A percentile compares a stretch with the other conserved stretches of the same genome.
Conservation (phyloP, 441 rosid genomes). For the Cnidoscolus chayamansa region DNA sequence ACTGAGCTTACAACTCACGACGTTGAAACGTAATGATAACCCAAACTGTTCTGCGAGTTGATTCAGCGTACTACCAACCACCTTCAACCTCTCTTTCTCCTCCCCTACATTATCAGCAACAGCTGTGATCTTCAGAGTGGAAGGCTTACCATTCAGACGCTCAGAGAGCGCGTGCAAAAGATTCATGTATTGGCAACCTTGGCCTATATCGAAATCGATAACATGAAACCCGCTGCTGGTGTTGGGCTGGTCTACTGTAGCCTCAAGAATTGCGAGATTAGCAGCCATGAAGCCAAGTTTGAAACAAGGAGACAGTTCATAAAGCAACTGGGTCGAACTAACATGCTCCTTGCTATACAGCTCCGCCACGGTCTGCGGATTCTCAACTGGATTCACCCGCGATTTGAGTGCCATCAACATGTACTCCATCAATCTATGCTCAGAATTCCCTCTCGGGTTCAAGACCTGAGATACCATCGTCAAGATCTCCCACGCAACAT, state of each 20-base stretch:
- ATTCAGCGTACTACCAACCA: constrained; percentile 43
- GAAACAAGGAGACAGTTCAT: constrained; percentile 74
- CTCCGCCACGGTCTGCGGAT: constrained; percentile 50
- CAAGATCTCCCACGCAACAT: constrained; percentile 58
- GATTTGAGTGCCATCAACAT: constrained; percentile 58
- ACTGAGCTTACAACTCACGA: constrained; percentile 39
- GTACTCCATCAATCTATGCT: constrained; percentile 63
- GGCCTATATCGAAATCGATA: constrained; percentile 74
- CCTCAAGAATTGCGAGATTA: constrained; percentile 69
- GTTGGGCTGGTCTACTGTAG: constrained; percentile 39
- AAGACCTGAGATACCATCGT: constrained; percentile 47
- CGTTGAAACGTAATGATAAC: constrained; percentile 44
- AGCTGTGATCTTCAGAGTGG: constrained; percentile 60
- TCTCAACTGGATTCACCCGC: constrained; percentile 48
- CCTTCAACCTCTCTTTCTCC: constrained; percentile 45
- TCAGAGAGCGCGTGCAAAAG: constrained; percentile 63
- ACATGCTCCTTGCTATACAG: constrained; percentile 55
- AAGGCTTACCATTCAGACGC: constrained; percentile 33
- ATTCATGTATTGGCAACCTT: constrained; percentile 61
- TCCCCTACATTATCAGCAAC: constrained; percentile 39
- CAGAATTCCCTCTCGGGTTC: constrained; percentile 57
- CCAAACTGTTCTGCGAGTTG: constrained; percentile 40
- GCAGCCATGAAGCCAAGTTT: constrained; percentile 84
- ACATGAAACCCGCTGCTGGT: constrained; percentile 49
- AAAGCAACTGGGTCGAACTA: constrained; percentile 51